Evolutionary conservation across 192 early-diverging fungal species (phyloP).

Genomic region (Coemansia sp.): DNA sequence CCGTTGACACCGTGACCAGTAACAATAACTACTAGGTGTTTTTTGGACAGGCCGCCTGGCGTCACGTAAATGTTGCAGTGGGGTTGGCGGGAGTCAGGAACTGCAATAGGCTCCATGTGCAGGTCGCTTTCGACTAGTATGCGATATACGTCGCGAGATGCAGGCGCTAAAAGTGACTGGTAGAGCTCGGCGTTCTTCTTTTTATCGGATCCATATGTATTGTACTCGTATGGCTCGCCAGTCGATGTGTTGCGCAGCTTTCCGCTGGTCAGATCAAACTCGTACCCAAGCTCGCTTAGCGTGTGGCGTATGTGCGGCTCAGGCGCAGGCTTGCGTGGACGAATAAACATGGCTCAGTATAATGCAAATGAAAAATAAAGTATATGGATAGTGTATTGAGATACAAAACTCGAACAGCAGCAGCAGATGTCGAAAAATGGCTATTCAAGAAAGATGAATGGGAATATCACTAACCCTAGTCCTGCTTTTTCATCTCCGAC

Average conservation of each 20-base stretch:
- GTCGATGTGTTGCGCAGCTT: conserved; percentile 20
- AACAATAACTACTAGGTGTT: conserved; percentile 40
- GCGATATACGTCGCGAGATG: conserved; percentile 30
- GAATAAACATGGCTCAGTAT: conserved; percentile 38
- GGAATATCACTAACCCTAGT: background rate
- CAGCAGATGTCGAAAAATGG: no score
- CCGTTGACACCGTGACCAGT: conserved; percentile 29
- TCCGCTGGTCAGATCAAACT: conserved; percentile 31
- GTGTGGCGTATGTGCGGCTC: conserved; percentile 19
- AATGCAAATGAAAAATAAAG: background rate
- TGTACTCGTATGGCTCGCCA: conserved; percentile 18
- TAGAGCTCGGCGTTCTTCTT: conserved; percentile 28
- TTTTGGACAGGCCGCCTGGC: conserved; percentile 22
- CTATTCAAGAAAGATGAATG: background rate
- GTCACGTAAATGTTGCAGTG: conserved; percentile 46
- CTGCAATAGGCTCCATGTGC: conserved; percentile 38
- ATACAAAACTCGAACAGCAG: background rate
- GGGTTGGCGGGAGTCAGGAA: conserved; percentile 26
- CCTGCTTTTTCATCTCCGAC: conserved; percentile 24
- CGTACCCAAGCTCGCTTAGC: conserved; percentile 38
- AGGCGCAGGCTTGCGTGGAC: conserved; percentile 29
- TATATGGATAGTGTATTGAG: background rate
- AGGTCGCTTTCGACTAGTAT: conserved; percentile 24
- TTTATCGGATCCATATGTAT: background rate
- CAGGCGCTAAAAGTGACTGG: conserved; percentile 17